phyloP scores from a whole-genome alignment of 2,329 filamentous ascomycete species.

The Cladosporium velox region DNA sequence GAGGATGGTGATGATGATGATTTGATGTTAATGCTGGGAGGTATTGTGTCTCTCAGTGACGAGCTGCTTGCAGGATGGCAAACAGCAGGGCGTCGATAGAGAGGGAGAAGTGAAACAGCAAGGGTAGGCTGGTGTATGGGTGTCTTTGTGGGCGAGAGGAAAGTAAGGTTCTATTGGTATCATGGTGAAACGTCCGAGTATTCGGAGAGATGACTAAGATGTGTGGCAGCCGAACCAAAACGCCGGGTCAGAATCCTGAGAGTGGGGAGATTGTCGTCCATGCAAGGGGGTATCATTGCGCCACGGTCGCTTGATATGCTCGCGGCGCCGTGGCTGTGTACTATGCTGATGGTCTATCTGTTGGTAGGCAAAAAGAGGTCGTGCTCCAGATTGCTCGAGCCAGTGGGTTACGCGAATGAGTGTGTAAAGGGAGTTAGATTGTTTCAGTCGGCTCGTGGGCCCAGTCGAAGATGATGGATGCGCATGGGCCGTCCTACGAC shows the following conservation, averaged over 20 bases:
- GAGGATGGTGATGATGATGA: background rate
- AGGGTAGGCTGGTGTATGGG: conserved; percentile 11
- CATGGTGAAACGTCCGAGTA: conserved; percentile 3
- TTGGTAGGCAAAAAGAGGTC: conserved; percentile 18
- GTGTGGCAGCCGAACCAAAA: conserved; percentile 17
- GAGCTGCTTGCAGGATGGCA: background rate
- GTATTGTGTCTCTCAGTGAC: background rate
- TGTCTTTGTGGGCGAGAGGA: conserved; percentile 2
- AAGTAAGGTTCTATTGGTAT: background rate
- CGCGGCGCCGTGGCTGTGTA: conserved; percentile 20
- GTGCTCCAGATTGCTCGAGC: conserved; percentile 21
- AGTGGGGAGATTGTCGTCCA: conserved; percentile 20
- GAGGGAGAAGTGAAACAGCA: background rate
- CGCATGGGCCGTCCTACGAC: conserved; percentile 16
- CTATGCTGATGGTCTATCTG: conserved; percentile 21
- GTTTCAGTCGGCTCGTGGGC: conserved; percentile 9
- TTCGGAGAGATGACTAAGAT: background rate
- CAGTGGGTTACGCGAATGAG: conserved; percentile 5
- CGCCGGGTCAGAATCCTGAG: conserved; percentile 18
- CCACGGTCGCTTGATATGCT: conserved; percentile 18
- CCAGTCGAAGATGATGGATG: background rate
- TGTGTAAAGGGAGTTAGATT: conserved; percentile 8
- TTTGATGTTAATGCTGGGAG: conserved; percentile 1
- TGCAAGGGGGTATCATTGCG: conserved; percentile 22
- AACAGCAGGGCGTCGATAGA: background rate